A percentile compares a stretch with the other conserved stretches of the same genome.
These are phyloP conservation scores for Bertia moriformis DNA, from an alignment of 2,329 filamentous ascomycete species.

Conservation along the genomic window DNA sequence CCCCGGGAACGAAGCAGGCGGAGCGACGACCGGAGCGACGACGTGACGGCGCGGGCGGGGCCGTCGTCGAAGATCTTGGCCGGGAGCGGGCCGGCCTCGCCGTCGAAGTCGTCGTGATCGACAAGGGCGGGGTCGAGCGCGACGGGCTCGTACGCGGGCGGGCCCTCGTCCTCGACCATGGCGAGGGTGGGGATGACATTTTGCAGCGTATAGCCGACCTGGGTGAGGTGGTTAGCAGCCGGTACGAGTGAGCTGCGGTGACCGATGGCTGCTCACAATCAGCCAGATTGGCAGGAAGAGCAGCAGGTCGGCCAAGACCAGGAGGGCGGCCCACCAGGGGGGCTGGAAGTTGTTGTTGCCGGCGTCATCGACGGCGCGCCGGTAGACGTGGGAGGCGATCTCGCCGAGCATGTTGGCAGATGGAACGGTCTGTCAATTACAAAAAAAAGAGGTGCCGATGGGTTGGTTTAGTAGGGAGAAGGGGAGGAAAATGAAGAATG, in stretches of 20 bases:
- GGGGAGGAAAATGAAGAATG: too few species aligned
- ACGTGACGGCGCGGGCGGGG: constrained; percentile 26
- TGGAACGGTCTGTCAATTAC: not conserved
- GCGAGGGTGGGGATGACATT: constrained; percentile 36
- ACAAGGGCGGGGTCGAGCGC: too few species aligned
- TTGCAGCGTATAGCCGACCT: constrained; percentile 35
- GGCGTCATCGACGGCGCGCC: constrained; percentile 17
- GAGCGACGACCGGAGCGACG: constrained; percentile 33
- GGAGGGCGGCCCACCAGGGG: constrained; percentile 21
- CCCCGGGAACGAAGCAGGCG: constrained; percentile 40
- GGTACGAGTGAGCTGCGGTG: not conserved
- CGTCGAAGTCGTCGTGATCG: too few species aligned
- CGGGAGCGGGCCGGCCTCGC: constrained; percentile 13
- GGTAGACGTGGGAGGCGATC: constrained; percentile 16
- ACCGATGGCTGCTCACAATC: constrained; percentile 17
- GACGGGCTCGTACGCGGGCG: constrained; percentile 37
- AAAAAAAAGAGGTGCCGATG: too few species aligned
- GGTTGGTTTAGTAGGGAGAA: too few species aligned
- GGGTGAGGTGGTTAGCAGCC: constrained; percentile 5
- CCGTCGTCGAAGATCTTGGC: constrained; percentile 16
- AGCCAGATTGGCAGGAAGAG: constrained; percentile 28
- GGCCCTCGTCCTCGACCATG: constrained; percentile 41
- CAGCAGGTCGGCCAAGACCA: constrained; percentile 24
- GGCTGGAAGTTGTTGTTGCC: constrained; percentile 11
- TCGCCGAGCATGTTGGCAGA: constrained; percentile 13